A percentile compares a stretch with the other conserved stretches of the same genome.
Conservation (phyloP, 2,329 filamentous ascomycete genomes). For the Massarina eburnea region DNA sequence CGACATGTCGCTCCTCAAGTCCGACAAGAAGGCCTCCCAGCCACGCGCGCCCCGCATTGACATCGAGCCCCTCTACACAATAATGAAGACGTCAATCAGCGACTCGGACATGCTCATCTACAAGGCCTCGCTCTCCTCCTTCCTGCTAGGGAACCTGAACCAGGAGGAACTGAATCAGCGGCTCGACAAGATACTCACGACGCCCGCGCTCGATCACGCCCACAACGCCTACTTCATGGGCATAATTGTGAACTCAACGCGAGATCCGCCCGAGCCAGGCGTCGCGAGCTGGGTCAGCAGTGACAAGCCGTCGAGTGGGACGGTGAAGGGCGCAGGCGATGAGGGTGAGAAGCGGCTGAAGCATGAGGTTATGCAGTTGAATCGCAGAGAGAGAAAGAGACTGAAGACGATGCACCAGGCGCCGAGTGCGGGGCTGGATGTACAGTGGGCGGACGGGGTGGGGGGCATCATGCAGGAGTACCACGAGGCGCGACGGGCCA, state of each 20-base stretch:
- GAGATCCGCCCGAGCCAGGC: constrained; percentile 63
- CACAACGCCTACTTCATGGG: constrained; percentile 65
- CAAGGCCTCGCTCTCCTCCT: constrained; percentile 59
- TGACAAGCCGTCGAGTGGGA: constrained; percentile 72
- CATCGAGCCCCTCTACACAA: constrained; percentile 63
- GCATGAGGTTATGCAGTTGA: constrained; percentile 64
- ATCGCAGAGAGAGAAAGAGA: constrained; percentile 60
- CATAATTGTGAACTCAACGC: constrained; percentile 60
- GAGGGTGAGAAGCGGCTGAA: constrained; percentile 65
- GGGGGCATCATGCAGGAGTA: constrained; percentile 35
- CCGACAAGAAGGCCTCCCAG: constrained; percentile 53
- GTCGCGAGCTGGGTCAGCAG: constrained; percentile 66
- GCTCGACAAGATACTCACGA: constrained; percentile 58
- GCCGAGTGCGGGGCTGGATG: constrained; percentile 12
- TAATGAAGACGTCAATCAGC: constrained; percentile 61
- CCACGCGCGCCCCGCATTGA: constrained; percentile 61
- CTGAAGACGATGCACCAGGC: constrained; percentile 57
- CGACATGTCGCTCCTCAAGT: constrained; percentile 36
- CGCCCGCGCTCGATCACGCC: constrained; percentile 57
- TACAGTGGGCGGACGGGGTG: constrained; percentile 11
- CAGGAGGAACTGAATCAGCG: constrained; percentile 62
- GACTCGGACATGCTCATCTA: constrained; percentile 61
- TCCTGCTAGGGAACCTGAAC: constrained; percentile 63
- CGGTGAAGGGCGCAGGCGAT: constrained; percentile 66
- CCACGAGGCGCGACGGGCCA: constrained; percentile 43